Base-by-base conservation (phyloP, 495 filamentous ascomycete genomes). In the Aspergillus sparsus region DNA sequence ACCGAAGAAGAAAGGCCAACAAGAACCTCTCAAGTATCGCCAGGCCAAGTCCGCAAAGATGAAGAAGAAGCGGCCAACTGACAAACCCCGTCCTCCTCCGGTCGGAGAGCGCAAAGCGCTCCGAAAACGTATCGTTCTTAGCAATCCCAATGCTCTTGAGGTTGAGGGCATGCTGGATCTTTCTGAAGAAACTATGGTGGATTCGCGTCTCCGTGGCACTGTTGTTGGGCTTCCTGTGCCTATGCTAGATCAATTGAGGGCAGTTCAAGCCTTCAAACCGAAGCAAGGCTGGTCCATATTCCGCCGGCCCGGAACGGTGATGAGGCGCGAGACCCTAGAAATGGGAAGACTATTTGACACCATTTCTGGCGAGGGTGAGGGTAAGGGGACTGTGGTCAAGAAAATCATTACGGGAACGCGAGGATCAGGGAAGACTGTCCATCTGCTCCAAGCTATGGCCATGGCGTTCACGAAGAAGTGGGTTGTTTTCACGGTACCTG, bases 401-500 rank as follows among this genome's bases (percentile, higher is more conserved):
- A 75, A 83, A 62, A 83, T 96, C 21, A 34, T 96, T n/a, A 83
- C 82, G 36, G 94, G 94, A 2, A 80, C 82, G 55, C 87, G 83
- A 72, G 82, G 86, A 10, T 82, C 84, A 21, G 94, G 94, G 44
- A 98, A 96, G 82, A 94, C 87, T 68, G 81, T 92, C 55, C 77
- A 96, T 69, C 69, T 96, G 57, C 78, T 96, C 31, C 94, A 98
- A 77, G 90, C 86, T 32, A 86, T 92, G 82, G 78, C 89, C 8
- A 88, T 91, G 78, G 94, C 86, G 1, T 87, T 92, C 64, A 67
- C 91, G 64, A 92, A 89, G 70, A 81, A 87, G 15, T 97, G 92
- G 92, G 81, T 96, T 35, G 93, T 98, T 10, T 80, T 98, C 53
- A 87, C 89, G 62, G 82, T 97, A 53, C 93, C 94, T n/a, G 92